phyloP scores from a whole-genome alignment of 1,139 yeast species.

The Meyerozyma smithsonii region DNA sequence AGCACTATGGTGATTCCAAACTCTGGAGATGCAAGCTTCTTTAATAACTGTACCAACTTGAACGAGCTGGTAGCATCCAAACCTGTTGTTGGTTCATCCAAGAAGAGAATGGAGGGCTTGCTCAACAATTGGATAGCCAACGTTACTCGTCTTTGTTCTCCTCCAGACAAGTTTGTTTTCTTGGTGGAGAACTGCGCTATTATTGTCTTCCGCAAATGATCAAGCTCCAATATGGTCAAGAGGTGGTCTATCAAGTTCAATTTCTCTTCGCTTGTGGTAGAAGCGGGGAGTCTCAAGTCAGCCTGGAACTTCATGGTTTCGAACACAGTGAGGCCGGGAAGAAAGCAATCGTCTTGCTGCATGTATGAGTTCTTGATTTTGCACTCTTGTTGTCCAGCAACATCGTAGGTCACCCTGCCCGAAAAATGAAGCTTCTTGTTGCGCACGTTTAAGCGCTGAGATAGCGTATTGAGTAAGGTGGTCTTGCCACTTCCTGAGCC shows the following conservation, averaged over 20 bases:
- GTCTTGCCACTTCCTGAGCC: slow-evolving; percentile 90
- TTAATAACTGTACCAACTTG: slow-evolving; percentile 58
- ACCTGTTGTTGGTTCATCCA: slow-evolving; percentile 91
- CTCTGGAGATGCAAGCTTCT: slow-evolving; percentile 43
- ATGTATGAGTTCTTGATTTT: slow-evolving; percentile 59
- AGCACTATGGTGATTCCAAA: slow-evolving; percentile 66
- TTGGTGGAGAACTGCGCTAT: slow-evolving; percentile 46
- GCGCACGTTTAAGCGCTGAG: slow-evolving; percentile 47
- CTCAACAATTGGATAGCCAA: slow-evolving; percentile 75
- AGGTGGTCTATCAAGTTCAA: slow-evolving; percentile 51
- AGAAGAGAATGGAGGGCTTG: slow-evolving; percentile 69
- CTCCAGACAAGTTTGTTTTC: slow-evolving; percentile 65
- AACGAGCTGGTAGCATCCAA: slow-evolving; percentile 76
- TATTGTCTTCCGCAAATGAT: slow-evolving; percentile 53
- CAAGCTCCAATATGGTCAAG: slow-evolving; percentile 55
- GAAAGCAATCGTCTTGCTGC: slow-evolving; percentile 69
- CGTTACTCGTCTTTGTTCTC: slow-evolving; percentile 75
- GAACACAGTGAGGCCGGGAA: slow-evolving; percentile 65
- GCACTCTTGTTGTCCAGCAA: slow-evolving; percentile 1
- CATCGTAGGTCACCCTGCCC: slow-evolving; percentile 21
- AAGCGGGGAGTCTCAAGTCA: slow-evolving; percentile 52
- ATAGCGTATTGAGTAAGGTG: slow-evolving; percentile 67
- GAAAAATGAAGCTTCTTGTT: slow-evolving; percentile 28
- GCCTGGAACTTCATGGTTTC: slow-evolving; percentile 72
- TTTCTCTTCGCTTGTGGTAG: slow-evolving; percentile 38